Base-by-base conservation (phyloP, 768 basidiomycete genomes). In the Pisolithus marmoratus region DNA sequence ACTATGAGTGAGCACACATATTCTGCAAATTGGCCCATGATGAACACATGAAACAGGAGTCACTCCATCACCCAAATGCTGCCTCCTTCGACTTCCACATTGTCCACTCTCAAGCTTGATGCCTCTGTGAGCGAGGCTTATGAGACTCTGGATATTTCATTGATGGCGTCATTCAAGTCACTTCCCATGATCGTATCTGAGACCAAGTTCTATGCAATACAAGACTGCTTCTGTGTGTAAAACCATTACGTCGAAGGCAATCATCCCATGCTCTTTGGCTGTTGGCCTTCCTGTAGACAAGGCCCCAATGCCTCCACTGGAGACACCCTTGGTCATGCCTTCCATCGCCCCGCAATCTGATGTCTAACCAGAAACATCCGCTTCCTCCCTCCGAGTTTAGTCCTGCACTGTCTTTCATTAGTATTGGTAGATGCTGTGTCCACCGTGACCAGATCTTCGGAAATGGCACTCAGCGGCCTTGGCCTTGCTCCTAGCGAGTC, bases 111-210 rank as follows among this genome's bases (percentile, higher is more conserved):
- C n/a, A n/a, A n/a, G n/a, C n/a, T n/a, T n/a, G n/a, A n/a, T n/a
- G n/a, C n/a, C n/a, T n/a, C n/a, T n/a, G n/a, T n/a, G n/a, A n/a
- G n/a, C n/a, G n/a, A n/a, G n/a, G n/a, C n/a, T n/a, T n/a, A n/a
- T n/a, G n/a, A n/a, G n/a, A n/a, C n/a, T n/a, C n/a, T n/a, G n/a
- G n/a, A n/a, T n/a, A n/a, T n/a, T 4, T 74, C 78, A 1, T 78
- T 78, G 7, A 71, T 66, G 11, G 69, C 73, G 8, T 83, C 82
- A 0, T 82, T 78, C 64, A 72, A 71, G 51, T 83, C 82, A 6
- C 65, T 83, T 51, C 81, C 82, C n/a, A n/a, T n/a, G n/a, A n/a
- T n/a, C n/a, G n/a, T n/a, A n/a, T n/a, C 79, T 1, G 74, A 77
- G 47, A 76, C 72, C 0, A 74, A 75, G 41, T 26, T 52, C 57